Percentiles rank a stretch among this genome's conserved stretches.
Evolutionary conservation across 2,329 filamentous ascomycete species (phyloP).

Genomic region (Plectosphaerella plurivora): DNA sequence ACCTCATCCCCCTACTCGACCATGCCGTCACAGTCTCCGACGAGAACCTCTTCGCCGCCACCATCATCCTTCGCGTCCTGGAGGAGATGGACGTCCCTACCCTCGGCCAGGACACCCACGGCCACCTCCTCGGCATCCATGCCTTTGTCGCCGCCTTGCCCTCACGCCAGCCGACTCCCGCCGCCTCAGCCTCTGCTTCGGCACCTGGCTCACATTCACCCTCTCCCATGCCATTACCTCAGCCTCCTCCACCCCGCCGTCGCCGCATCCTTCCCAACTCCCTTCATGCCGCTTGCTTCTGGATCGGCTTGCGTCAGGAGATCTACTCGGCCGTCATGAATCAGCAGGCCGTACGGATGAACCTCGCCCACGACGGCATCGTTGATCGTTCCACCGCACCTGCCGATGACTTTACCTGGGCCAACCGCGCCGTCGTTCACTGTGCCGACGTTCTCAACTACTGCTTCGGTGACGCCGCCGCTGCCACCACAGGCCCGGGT

Average conservation of each 20-base stretch:
- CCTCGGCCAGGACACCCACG: constrained; percentile 39
- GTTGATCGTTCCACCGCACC: constrained; percentile 44
- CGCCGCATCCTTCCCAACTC: constrained; percentile 21
- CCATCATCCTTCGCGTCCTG: constrained; percentile 51
- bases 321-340: constrained; percentile 53
- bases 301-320: constrained; percentile 54
- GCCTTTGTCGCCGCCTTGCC: constrained; percentile 35
- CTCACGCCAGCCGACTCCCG: neutral
- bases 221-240: neutral
- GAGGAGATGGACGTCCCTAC: constrained; percentile 45
- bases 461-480: constrained; percentile 45
- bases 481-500: constrained; percentile 3
- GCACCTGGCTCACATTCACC: constrained; percentile 35
- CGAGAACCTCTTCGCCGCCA: constrained; percentile 51
- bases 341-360: constrained; percentile 42
- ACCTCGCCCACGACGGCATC: constrained; percentile 39
- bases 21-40: constrained; percentile 33
- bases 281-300: constrained; percentile 52
- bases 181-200: constrained; percentile 16
- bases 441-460: constrained; percentile 60
- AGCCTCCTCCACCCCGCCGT: constrained; percentile 2
- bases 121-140: constrained; percentile 41
- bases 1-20: constrained; percentile 42
- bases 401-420: constrained; percentile 50
- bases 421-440: constrained; percentile 59